Evolutionary conservation across 2,329 filamentous ascomycete genomes (phyloP).

Genomic region (Aschersonia sp.): DNA sequence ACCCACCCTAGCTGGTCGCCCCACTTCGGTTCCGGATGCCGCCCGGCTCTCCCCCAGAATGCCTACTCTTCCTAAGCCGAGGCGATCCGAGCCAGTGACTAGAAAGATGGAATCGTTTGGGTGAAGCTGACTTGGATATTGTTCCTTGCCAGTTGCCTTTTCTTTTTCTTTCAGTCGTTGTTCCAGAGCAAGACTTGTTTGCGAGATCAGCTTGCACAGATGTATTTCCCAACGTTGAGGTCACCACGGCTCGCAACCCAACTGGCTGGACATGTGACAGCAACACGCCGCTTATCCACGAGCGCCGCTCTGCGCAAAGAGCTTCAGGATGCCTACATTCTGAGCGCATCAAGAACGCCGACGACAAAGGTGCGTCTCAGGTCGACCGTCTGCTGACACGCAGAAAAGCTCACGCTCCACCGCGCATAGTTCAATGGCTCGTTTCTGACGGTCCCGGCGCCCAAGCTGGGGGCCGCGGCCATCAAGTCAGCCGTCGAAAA

Average conservation of each 20-base stretch:
- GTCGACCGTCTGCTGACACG: background rate
- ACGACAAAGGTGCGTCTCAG: constrained; percentile 56
- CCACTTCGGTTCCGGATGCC: constrained; percentile 2
- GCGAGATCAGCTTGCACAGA: constrained; percentile 6
- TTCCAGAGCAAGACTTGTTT: background rate
- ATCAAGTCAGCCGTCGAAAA: constrained; percentile 86
- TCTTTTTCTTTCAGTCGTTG: background rate
- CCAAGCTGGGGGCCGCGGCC: constrained; percentile 76
- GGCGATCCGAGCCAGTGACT: constrained; percentile 15
- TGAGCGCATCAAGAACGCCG: constrained; percentile 80
- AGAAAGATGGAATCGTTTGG: too few relatives aligned
- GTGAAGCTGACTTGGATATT: background rate
- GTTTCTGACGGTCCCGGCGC: constrained; percentile 67
- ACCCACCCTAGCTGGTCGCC: background rate
- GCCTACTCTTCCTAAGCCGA: constrained; percentile 21
- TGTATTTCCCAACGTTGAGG: constrained; percentile 18
- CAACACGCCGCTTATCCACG: constrained; percentile 32
- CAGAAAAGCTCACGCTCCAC: too few relatives aligned
- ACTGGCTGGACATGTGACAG: constrained; percentile 23
- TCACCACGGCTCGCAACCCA: constrained; percentile 19
- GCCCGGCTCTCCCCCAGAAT: background rate
- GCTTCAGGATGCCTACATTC: constrained; percentile 82
- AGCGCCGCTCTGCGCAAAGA: constrained; percentile 39
- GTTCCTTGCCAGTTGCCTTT: background rate
- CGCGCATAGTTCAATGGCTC: constrained; percentile 74